Percentiles rank a stretch among this genome's conserved stretches.
Conservation (phyloP, 148 eudicot genomes). For the Spergularia bocconei region DNA sequence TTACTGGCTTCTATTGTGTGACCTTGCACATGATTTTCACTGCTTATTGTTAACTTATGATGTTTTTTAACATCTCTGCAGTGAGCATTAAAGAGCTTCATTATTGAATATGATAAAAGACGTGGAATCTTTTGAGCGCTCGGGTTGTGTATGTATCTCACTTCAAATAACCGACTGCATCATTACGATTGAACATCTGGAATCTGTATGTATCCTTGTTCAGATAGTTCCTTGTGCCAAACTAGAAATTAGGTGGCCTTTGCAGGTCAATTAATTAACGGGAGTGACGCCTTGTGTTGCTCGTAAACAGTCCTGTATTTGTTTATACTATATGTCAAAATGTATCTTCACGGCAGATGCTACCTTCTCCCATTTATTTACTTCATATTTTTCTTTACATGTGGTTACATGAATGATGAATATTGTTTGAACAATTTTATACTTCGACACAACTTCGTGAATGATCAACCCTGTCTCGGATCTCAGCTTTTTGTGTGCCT, state of each 20-base stretch:
- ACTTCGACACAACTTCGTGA: slow-evolving; percentile 6
- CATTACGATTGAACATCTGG: not conserved
- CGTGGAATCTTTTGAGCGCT: not conserved
- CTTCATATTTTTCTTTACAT: not conserved
- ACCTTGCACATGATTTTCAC: not conserved
- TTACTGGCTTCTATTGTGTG: not conserved
- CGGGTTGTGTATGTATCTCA: not conserved
- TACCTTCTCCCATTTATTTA: slow-evolving; percentile 11
- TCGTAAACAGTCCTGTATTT: slow-evolving; percentile 5
- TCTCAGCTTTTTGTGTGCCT: not conserved
- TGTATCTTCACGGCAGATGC: slow-evolving; percentile 22
- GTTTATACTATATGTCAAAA: slow-evolving; percentile 26
- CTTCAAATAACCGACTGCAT: not conserved
- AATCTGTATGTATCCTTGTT: slow-evolving; percentile 6
- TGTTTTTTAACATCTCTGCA: slow-evolving; percentile 12
- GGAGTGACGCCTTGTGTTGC: slow-evolving; percentile 5
- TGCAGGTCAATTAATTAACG: slow-evolving; percentile 11
- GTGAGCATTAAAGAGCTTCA: not conserved
- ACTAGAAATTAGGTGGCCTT: slow-evolving; percentile 3
- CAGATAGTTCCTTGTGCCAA: not conserved
- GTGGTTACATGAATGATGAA: not conserved
- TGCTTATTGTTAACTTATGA: not conserved
- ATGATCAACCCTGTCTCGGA: not conserved
- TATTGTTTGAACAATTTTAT: not conserved
- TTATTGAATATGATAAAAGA: slow-evolving; percentile 1